phyloP scores from a whole-genome alignment of 257 asterid species.

The Linderniella brevidens region DNA sequence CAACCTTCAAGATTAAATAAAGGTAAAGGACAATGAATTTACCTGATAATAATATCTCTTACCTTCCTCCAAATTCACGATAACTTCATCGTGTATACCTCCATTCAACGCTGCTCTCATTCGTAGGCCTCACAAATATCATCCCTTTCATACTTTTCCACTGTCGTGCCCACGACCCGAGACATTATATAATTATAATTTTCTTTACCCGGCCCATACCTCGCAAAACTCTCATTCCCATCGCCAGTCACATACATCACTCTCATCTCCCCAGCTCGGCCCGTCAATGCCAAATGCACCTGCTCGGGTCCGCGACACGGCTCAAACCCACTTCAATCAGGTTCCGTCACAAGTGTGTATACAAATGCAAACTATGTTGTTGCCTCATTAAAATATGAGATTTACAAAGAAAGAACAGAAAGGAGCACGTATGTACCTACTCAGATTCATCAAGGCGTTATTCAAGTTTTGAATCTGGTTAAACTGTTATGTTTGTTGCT shows the following conservation, averaged over 20 bases:
- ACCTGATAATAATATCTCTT: constrained; percentile 70
- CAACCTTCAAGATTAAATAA: too few species aligned
- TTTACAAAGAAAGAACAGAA: too few species aligned
- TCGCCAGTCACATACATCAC: constrained; percentile 79
- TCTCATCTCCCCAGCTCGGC: constrained; percentile 71
- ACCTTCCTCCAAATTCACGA: constrained; percentile 42
- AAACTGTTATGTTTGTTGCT: too few species aligned
- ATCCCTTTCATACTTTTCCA: constrained; percentile 60
- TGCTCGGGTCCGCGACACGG: constrained; percentile 72
- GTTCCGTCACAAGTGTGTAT: too few species aligned
- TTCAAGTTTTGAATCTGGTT: too few species aligned
- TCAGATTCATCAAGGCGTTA: too few species aligned
- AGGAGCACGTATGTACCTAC: too few species aligned
- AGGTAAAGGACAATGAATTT: constrained; percentile 2
- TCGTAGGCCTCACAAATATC: constrained; percentile 79
- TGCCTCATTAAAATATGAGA: too few species aligned
- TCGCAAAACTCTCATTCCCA: constrained; percentile 47
- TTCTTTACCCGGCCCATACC: constrained; percentile 31
- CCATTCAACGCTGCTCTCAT: constrained; percentile 72
- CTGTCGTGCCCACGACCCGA: constrained; percentile 27
- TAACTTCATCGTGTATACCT: constrained; percentile 77
- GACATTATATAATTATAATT: constrained; percentile 17
- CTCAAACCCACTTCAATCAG: constrained; percentile 35
- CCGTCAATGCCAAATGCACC: constrained; percentile 73
- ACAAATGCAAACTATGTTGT: too few species aligned